Base-by-base conservation (phyloP, 768 basidiomycete genomes). In the Mycena sanguinolenta region DNA sequence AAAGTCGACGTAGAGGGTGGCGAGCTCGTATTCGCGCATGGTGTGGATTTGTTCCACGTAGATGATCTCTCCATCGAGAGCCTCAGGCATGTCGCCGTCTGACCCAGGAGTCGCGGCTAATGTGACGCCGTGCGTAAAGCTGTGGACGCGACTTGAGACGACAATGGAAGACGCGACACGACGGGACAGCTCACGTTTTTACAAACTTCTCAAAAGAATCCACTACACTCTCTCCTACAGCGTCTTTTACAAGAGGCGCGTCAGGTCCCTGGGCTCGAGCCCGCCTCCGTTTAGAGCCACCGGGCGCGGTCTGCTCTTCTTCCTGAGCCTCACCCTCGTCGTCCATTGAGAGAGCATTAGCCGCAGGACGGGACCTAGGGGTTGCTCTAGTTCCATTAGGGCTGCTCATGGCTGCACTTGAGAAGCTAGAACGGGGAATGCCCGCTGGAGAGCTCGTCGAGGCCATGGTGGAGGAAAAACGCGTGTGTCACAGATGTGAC, bases 1-100 rank as follows among this genome's bases (percentile, higher is more conserved):
- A 69, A 93, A 99, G 84, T 99, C 97, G 81, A 99, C 92, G 77
- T 98, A 99, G 77, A 99, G 92, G 0, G 97, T 99, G 12, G 95
- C 95, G 62, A 98, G 86, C 77, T 96, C 93, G 79, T 94, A 96
- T 79, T 97, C 95, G 71, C 94, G 92, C 95, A 99, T 96, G 46
- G 91, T 93, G 79, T 94, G 92, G 77, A 99, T 94, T 82, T 98
- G 97, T 67, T 96, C 92, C 76, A 98, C 84, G 79, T 99, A 98
- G 67, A 94, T 86, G 59, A 91, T 84, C 79, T 93, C 89, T 70
- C 89, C 89, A 50, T 93, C 87, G 3, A 78, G 78, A 4, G 83
- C 80, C 23, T 89, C 87, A 7, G 88, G 88, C 3, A 86, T 79
- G 58, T 85, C 88, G 19, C 87, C 92, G 81, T 95, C 92, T 6